Evolutionary conservation across 2,329 filamentous ascomycete genomes (phyloP).

Genomic region (Boeremia exigua): DNA sequence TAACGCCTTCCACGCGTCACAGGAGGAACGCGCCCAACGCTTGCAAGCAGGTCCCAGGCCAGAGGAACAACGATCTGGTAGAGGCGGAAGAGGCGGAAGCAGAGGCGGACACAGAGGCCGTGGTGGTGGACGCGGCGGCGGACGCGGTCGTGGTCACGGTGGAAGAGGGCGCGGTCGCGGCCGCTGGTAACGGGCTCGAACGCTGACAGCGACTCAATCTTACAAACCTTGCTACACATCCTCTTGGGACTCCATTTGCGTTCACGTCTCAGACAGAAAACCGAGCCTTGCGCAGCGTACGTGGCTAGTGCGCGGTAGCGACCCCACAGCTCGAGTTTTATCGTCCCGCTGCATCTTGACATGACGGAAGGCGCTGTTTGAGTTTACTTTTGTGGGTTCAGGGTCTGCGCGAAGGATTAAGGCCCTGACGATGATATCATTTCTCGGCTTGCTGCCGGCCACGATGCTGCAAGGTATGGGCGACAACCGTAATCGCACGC

Average conservation of each 20-base stretch:
- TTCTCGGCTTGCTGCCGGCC: constrained; percentile 5
- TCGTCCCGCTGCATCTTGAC: constrained; percentile 20
- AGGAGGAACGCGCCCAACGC: constrained; percentile 64
- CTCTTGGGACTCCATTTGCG: constrained; percentile 1
- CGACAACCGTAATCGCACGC: constrained; percentile 14
- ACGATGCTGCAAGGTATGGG: constrained; percentile 9
- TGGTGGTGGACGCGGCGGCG: constrained; percentile 30
- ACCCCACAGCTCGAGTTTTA: constrained; percentile 14
- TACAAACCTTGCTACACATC: constrained; percentile 2
- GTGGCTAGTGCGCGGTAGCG: constrained; percentile 27
- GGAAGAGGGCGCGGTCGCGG: constrained; percentile 38
- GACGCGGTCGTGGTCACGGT: constrained; percentile 25
- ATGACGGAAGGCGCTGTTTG: constrained; percentile 27
- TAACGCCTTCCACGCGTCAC: constrained; percentile 76
- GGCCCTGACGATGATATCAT: constrained; percentile 30
- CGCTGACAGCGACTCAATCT: background rate
- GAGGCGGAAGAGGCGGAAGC: constrained; percentile 35
- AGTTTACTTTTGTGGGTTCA: constrained; percentile 18
- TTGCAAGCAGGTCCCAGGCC: constrained; percentile 40
- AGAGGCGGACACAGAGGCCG: constrained; percentile 37
- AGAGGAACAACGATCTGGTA: constrained; percentile 33
- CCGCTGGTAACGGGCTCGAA: constrained; percentile 25
- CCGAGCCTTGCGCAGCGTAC: constrained; percentile 20
- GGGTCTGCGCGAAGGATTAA: constrained; percentile 19
- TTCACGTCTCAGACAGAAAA: constrained; percentile 6